Percentiles rank a stretch among this genome's conserved stretches.
These are phyloP conservation scores for Cladosporium halotolerans DNA, from an alignment of 2,329 filamentous ascomycete species.

Conservation along the genomic window DNA sequence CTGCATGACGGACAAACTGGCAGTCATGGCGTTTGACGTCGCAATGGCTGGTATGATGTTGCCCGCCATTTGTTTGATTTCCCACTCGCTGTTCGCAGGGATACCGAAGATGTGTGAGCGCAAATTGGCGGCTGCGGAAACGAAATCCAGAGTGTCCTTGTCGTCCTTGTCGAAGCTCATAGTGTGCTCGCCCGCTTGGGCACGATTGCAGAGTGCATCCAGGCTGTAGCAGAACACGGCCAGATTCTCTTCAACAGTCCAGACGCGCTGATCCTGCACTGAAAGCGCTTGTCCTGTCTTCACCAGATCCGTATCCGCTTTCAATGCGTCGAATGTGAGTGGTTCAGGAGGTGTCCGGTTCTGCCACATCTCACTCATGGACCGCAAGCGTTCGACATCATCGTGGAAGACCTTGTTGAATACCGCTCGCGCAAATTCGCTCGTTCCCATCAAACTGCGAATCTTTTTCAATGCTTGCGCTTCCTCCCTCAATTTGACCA, in stretches of 20 bases:
- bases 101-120: slow-evolving; percentile 86
- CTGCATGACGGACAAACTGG: slow-evolving; percentile 84
- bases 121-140: slow-evolving; percentile 82
- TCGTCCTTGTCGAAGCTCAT: slow-evolving; percentile 97
- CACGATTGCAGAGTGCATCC: slow-evolving; percentile 65
- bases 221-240: slow-evolving; percentile 82
- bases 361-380: slow-evolving; percentile 97
- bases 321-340: slow-evolving; percentile 56
- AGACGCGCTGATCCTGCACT: slow-evolving; percentile 62
- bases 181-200: slow-evolving; percentile 54
- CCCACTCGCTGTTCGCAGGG: slow-evolving; percentile 81
- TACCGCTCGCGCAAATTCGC: slow-evolving; percentile 69
- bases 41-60: slow-evolving; percentile 99
- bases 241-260: slow-evolving; percentile 79
- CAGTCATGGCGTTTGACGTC: slow-evolving; percentile 94
- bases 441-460: slow-evolving; percentile 69
- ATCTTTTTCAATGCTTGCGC: slow-evolving; percentile 78
- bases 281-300: slow-evolving; percentile 45
- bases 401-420: slow-evolving; percentile 90
- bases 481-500: slow-evolving; percentile 79
- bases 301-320: slow-evolving; percentile 30
- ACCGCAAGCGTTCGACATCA: slow-evolving; percentile 74
- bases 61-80: slow-evolving; percentile 97
- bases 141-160: slow-evolving; percentile 88
- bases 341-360: slow-evolving; percentile 66